Evolutionary conservation across 192 early-diverging fungal species (phyloP).

Genomic region (Coemansia sp.): DNA sequence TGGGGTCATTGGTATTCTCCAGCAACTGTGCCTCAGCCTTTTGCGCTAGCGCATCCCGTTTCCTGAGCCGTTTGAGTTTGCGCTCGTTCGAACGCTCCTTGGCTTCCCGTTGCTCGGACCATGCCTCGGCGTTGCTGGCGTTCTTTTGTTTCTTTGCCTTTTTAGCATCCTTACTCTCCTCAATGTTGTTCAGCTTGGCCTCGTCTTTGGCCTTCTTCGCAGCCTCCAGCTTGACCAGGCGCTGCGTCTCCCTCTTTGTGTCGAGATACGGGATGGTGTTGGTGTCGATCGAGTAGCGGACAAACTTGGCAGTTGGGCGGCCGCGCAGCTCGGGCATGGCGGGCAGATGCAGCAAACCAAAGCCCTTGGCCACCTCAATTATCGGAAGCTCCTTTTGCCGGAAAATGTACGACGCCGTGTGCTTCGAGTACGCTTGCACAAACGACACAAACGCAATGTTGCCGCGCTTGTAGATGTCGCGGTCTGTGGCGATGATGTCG

Average conservation of each 20-base stretch:
- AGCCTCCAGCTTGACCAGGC: constrained; percentile 44
- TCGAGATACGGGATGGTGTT: constrained; percentile 49
- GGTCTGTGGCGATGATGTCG: constrained; percentile 62
- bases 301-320: constrained; percentile 30
- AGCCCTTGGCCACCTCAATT: constrained; percentile 70
- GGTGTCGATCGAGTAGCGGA: constrained; percentile 37
- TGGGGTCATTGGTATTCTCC: constrained; percentile 34
- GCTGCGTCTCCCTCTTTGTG: constrained; percentile 51
- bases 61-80: constrained; percentile 39
- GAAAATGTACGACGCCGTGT: constrained; percentile 93
- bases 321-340: constrained; percentile 88
- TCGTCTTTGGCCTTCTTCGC: constrained; percentile 34
- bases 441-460: constrained; percentile 86
- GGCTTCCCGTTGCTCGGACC: constrained; percentile 38
- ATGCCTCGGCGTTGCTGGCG: constrained; percentile 30
- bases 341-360: constrained; percentile 81
- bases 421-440: constrained; percentile 89
- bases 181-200: neutral
- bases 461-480: constrained; percentile 77
- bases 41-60: constrained; percentile 19
- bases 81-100: constrained; percentile 39
- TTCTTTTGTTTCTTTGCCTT: constrained; percentile 21
- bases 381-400: constrained; percentile 80
- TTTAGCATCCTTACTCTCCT: neutral
- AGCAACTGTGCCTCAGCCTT: constrained; percentile 31